Base-by-base conservation (phyloP, 768 basidiomycete species). In the Hortiboletus flavorubellus region DNA sequence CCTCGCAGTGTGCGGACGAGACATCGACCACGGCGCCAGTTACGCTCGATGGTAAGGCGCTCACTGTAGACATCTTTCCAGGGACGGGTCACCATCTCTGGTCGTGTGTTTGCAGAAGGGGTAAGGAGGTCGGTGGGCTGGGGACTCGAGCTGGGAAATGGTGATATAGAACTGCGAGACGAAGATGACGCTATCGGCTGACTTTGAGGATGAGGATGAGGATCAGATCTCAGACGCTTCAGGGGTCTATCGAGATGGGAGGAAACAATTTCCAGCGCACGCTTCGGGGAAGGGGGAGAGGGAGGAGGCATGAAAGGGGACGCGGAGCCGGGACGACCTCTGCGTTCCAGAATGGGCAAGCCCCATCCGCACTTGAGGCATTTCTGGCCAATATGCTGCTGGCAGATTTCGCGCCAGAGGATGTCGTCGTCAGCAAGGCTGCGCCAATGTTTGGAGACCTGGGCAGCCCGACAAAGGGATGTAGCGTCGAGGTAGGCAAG, bases 61-160 rank as follows among this genome's bases (percentile, higher is more conserved):
- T 99, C 97, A 67, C 90, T 92, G 72, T 98, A 99, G 18, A 99
- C 96, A 60, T 91, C 87, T 70, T 99, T 99, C 97, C 97, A 99
- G 0, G 96, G 97, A 42, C 94, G 84, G 15, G 92, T 95, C 56
- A 81, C 63, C 15, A 76, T 74, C 26, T 71, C 64, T 12, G 49
- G 11, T 18, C 48, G 64, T 9, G 64, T 43, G 71, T 60, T 52
- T 70, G 65, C 58, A 68, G 21, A 21, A 21, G 21, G 21, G 21
- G 21, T 21, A 21, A 21, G 21, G 21, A 21, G 21, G 21, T 59
- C 57, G 15, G 47, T 14, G 35, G 60, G 42, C 18, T 34, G 58
- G 18, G 58, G 52, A 21, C 46, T 53, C 9, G 54, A 35, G 23
- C 31, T 41, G 5, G 54, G 57, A 3, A 45, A 11, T 0, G 60